Conservation (phyloP, 163 green algal species). For the Scenedesmus sp. region DNA sequence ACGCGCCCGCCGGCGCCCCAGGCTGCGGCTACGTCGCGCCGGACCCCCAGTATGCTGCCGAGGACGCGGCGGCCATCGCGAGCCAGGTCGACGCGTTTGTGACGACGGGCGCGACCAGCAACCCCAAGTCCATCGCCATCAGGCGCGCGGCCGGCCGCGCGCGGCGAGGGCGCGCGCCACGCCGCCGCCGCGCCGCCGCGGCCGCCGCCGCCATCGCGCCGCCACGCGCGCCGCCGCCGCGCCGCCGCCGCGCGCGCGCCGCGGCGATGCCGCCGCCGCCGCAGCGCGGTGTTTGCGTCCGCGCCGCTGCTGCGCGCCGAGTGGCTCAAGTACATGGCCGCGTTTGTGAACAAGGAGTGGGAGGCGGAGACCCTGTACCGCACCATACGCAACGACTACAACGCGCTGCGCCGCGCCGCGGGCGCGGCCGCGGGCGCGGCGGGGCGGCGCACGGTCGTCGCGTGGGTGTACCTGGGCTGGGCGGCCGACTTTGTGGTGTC, state of each 20-base stretch:
- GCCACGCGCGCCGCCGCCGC: too few species aligned
- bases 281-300: slow-evolving; percentile 52
- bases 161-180: not conserved
- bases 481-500: slow-evolving; percentile 25
- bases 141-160: not conserved
- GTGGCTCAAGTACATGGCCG: slow-evolving; percentile 89
- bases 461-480: slow-evolving; percentile 29
- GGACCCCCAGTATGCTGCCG: not conserved
- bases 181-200: not conserved
- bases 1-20: not conserved
- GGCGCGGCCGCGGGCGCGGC: too few species aligned
- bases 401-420: not conserved
- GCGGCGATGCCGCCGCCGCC: not conserved
- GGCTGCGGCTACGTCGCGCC: slow-evolving; percentile 31
- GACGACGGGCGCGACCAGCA: not conserved
- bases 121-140: slow-evolving; percentile 34
- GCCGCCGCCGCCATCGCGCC: not conserved
- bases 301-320: slow-evolving; percentile 77
- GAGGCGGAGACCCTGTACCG: slow-evolving; percentile 69
- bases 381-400: slow-evolving; percentile 31
- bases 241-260: too few species aligned
- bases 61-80: not conserved
- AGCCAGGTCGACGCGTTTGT: slow-evolving; percentile 15
- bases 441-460: not conserved
- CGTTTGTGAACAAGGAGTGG: slow-evolving; percentile 90